A percentile compares a stretch with the other conserved stretches of the same genome.
phyloP scores from a whole-genome alignment of 2,329 filamentous ascomycete genomes.

The Dactylellina drechsleri region DNA sequence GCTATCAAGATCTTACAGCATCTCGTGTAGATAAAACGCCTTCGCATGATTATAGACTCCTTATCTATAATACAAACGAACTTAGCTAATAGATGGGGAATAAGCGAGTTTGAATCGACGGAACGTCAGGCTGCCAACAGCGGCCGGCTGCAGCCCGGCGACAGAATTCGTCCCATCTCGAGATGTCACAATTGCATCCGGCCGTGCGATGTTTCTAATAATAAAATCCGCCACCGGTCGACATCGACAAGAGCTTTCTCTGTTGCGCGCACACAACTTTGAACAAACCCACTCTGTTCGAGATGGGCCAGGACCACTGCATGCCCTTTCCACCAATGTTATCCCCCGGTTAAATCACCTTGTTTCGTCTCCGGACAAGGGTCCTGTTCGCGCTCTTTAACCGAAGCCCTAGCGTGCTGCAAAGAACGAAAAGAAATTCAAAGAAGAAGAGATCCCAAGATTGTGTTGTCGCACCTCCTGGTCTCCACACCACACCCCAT shows the following conservation, averaged over 20 bases:
- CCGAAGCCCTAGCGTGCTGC: constrained; percentile 51
- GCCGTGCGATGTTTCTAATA: constrained; percentile 50
- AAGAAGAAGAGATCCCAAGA: constrained; percentile 10
- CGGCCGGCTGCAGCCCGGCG: constrained; percentile 12
- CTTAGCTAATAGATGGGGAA: constrained; percentile 1
- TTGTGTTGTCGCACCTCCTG: too few species aligned
- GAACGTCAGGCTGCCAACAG: constrained; percentile 18
- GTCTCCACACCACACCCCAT: too few species aligned
- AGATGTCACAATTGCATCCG: constrained; percentile 13
- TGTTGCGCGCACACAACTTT: constrained; percentile 2
- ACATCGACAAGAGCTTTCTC: constrained; percentile 1
- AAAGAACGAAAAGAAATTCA: constrained; percentile 39
- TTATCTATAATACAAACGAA: constrained; percentile 23
- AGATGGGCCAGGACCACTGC: constrained; percentile 54
- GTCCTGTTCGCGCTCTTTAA: constrained; percentile 42
- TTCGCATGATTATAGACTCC: constrained; percentile 9
- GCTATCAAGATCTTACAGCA: constrained; percentile 4
- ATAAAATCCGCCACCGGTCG: constrained; percentile 28
- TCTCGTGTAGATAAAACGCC: constrained; percentile 29
- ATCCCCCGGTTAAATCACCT: constrained; percentile 44
- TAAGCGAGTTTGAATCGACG: constrained; percentile 36
- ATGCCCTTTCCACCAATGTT: constrained; percentile 35
- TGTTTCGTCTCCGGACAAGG: constrained; percentile 52
- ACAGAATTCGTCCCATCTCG: constrained; percentile 51
- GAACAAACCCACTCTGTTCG: constrained; percentile 49